These are phyloP conservation scores for Karstenula rhodostoma DNA, from an alignment of 2,329 filamentous ascomycete genomes.

Conservation along the genomic window DNA sequence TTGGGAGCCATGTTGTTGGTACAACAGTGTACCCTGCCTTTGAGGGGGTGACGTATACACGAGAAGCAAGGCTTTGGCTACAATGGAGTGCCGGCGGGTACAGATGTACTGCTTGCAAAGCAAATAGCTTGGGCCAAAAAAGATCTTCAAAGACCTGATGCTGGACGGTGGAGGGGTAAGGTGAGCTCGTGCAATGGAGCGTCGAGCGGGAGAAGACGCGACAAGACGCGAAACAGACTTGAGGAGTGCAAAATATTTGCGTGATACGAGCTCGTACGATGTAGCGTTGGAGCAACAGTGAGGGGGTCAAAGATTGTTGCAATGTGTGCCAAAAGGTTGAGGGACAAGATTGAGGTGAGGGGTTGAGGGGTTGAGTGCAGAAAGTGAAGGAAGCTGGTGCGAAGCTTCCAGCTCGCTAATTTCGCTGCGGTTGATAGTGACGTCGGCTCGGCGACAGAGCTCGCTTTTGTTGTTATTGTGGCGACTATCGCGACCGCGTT, in stretches of 20 bases:
- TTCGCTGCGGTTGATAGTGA: conserved; percentile 6
- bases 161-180: too few relatives aligned
- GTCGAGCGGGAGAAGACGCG: neutral
- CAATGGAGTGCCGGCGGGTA: neutral
- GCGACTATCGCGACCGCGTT: conserved; percentile 8
- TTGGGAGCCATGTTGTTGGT: neutral
- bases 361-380: neutral
- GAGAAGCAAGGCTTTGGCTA: neutral
- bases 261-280: neutral
- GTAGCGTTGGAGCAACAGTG: neutral
- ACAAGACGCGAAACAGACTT: neutral
- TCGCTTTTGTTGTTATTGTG: conserved; percentile 7
- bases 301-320: neutral
- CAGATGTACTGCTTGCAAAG: neutral
- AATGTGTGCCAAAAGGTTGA: neutral
- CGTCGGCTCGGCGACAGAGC: neutral
- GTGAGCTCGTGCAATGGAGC: neutral
- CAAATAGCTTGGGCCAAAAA: too few relatives aligned
- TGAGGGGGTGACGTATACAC: neutral
- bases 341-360: neutral
- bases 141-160: too few relatives aligned
- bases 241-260: neutral
- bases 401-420: neutral
- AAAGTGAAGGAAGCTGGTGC: neutral
- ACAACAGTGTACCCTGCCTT: neutral